Base-by-base conservation (phyloP, 805 yeast genomes). In the Candida arabinofermentans region DNA sequence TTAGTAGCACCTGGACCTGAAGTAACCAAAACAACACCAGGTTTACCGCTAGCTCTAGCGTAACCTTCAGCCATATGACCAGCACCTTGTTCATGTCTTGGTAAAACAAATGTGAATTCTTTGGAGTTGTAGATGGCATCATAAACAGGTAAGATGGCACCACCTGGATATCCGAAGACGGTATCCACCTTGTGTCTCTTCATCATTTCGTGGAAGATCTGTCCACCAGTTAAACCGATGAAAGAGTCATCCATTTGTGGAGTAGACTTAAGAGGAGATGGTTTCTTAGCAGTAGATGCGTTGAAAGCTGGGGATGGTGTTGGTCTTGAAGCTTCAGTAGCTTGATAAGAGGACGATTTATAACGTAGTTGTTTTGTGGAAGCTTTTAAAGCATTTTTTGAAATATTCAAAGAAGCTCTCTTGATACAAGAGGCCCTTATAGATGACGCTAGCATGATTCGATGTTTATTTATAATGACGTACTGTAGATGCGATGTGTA, bases 61-160 rank as follows among this genome's bases (percentile, higher is more conserved):
- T 93, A 93, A 46, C 99, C 99, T 70, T 93, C 97, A 42, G 99
- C 99, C 98, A 93, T 93, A 68, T 93, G 99, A 40, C 99, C 99
- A 14, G 98, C 99, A 64, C 99, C 99, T 69, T 93, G 99, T 67
- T 93, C 99, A 65, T 93, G 98, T 58, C 95, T 79, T 37, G 99
- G 99, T 50, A 93, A 71, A 42, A 93, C 86, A 61, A 93, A 93
- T 54, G 83, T 79, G 74, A 93, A 91, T 58, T 85, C 79, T 43
- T 83, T 81, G 17, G 96, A 86, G 70, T 91, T 85, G 73, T 84
- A 86, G 54, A 93, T 93, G 53, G 98, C 98, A 63, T 93, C 99
- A 61, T 85, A 93, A 21, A 93, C 99, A 12, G 99, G 98, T 57
- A 93, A 75, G 58, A 93, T 93, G 53, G 99, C 99, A 64, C 99